A percentile compares a stretch with the other conserved stretches of the same genome.
phyloP scores from a whole-genome alignment of 75 land plant species.

The Cupressus sempervirens region DNA sequence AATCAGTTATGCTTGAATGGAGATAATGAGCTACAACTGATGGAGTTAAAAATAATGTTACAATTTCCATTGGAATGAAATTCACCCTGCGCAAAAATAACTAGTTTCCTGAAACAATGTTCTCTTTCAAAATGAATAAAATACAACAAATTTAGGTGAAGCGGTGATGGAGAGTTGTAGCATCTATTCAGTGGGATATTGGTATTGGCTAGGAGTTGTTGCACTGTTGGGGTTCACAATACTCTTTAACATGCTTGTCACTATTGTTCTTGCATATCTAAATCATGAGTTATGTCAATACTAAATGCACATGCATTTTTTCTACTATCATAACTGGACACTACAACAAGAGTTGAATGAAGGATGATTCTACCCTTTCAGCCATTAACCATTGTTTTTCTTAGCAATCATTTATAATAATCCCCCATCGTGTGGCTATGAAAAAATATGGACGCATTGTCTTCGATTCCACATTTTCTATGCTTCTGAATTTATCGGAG shows the following conservation, averaged over 20 bases:
- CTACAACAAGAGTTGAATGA: no score
- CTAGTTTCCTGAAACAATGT: neutral
- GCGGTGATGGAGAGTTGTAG: slow-evolving; percentile 41
- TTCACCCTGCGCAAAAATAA: neutral
- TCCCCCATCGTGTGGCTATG: no score
- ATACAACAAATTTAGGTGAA: slow-evolving; percentile 41
- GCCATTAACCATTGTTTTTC: no score
- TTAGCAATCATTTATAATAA: no score
- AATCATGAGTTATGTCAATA: slow-evolving; percentile 45
- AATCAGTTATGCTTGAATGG: slow-evolving; percentile 1
- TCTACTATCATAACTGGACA: no score
- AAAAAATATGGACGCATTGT: no score
- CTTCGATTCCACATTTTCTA: no score
- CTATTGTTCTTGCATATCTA: slow-evolving; percentile 64
- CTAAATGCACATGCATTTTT: no score
- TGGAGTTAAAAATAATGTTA: neutral
- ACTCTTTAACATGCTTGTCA: slow-evolving; percentile 74
- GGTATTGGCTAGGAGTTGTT: slow-evolving; percentile 83
- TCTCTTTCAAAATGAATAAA: slow-evolving; percentile 34
- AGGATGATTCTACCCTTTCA: no score
- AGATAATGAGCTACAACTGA: neutral
- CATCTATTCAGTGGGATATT: slow-evolving; percentile 32
- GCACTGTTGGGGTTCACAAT: slow-evolving; percentile 61
- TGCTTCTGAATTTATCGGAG: no score
- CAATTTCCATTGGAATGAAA: neutral